phyloP scores from a whole-genome alignment of 108 stramenopile genomes.

The Fragilariopsis cylindrus region DNA sequence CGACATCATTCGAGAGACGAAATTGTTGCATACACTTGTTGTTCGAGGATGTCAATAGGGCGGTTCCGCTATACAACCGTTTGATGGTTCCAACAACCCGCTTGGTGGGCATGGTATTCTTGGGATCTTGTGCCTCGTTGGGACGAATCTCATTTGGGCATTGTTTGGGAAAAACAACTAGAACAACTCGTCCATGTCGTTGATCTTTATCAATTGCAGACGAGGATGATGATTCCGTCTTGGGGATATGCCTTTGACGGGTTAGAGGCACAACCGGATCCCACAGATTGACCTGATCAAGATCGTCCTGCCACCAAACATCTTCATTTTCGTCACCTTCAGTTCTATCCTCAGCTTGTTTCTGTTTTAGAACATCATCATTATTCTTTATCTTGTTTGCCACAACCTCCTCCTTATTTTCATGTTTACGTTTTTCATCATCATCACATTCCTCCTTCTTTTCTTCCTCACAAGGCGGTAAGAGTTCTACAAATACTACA shows the following conservation, averaged over 20 bases:
- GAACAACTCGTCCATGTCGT: slow-evolving; percentile 58
- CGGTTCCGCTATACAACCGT: slow-evolving; percentile 38
- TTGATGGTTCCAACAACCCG: slow-evolving; percentile 75
- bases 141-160: slow-evolving; percentile 31
- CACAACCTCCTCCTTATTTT: slow-evolving; percentile 25
- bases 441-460: slow-evolving; percentile 23
- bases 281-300: slow-evolving; percentile 73
- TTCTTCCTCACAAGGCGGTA: slow-evolving; percentile 30
- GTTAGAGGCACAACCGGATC: slow-evolving; percentile 68
- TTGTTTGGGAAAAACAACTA: slow-evolving; percentile 55
- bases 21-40: slow-evolving; percentile 61
- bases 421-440: slow-evolving; percentile 22
- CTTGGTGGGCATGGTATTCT: slow-evolving; percentile 33
- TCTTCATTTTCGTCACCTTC: slow-evolving; percentile 28
- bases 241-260: slow-evolving; percentile 14
- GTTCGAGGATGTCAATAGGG: slow-evolving; percentile 67
- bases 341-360: background rate
- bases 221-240: slow-evolving; percentile 5
- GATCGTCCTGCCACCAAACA: slow-evolving; percentile 80
- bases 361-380: background rate
- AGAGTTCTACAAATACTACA: slow-evolving; percentile 78
- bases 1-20: slow-evolving; percentile 37
- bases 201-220: slow-evolving; percentile 29
- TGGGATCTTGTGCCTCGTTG: slow-evolving; percentile 17
- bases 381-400: slow-evolving; percentile 22